Evolutionary conservation across 164 flowering plant genomes (phyloP).

Genomic region (Macadamia integrifolia): DNA sequence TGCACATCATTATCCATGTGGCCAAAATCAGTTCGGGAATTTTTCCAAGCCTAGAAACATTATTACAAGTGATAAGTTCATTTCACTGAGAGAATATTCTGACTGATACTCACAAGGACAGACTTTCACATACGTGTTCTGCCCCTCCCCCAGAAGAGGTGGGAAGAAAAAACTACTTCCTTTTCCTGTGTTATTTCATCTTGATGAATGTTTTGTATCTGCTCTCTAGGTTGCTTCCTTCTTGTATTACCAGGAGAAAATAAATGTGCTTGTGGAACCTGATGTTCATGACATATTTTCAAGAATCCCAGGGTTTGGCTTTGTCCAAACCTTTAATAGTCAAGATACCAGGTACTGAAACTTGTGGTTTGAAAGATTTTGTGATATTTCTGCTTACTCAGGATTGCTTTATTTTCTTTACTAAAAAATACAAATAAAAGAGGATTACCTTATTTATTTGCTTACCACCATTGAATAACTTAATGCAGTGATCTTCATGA

Average conservation of each 20-base stretch:
- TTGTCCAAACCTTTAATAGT: conserved; percentile 91
- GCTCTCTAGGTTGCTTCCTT: conserved; percentile 72
- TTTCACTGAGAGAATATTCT: too few relatives aligned
- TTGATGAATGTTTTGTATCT: conserved; percentile 4
- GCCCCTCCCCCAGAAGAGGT: not conserved
- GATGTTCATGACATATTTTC: conserved; percentile 98
- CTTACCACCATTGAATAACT: not conserved
- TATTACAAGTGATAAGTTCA: too few relatives aligned
- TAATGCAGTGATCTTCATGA: conserved; percentile 88
- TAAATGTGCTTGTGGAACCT: conserved; percentile 97
- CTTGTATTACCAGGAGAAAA: conserved; percentile 86
- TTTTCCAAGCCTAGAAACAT: too few relatives aligned
- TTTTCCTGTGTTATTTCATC: conserved; percentile 2
- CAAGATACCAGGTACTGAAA: conserved; percentile 82
- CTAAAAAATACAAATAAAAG: too few relatives aligned
- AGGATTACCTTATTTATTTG: too few relatives aligned
- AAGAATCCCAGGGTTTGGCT: conserved; percentile 97
- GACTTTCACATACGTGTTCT: too few relatives aligned
- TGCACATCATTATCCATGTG: too few relatives aligned
- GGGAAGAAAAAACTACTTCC: too few relatives aligned
- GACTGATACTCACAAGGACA: too few relatives aligned
- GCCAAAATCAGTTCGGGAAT: too few relatives aligned
- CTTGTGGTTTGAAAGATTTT: conserved; percentile 9
- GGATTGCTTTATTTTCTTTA: not conserved
- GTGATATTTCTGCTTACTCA: not conserved